phyloP scores from a whole-genome alignment of 805 yeast genomes.

The Wickerhamomyces bovis region DNA sequence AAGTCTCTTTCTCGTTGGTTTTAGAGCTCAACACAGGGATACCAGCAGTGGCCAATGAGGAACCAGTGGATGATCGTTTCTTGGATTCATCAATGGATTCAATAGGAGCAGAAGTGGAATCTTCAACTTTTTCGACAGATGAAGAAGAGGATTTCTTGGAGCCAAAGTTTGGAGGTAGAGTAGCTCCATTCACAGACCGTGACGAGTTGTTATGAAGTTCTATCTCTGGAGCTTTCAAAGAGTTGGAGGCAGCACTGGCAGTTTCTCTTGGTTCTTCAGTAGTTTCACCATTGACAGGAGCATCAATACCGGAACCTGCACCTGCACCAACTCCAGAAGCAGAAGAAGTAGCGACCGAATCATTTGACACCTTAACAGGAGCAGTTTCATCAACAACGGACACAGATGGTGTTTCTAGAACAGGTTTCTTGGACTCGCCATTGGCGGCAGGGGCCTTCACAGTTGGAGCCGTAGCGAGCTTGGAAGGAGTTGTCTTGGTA shows the following conservation, averaged over 20 bases:
- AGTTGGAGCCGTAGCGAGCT: background rate
- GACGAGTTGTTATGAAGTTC: background rate
- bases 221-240: background rate
- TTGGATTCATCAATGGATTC: background rate
- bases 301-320: background rate
- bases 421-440: background rate
- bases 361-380: conserved; percentile 4
- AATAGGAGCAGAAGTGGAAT: background rate
- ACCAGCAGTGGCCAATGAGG: background rate
- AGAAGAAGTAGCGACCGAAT: background rate
- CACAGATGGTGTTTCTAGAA: background rate
- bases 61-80: background rate
- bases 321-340: conserved; percentile 2
- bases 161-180: conserved; percentile 21
- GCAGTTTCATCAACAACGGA: background rate
- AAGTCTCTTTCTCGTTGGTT: background rate
- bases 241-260: background rate
- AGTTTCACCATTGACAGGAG: background rate
- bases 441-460: background rate
- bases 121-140: background rate
- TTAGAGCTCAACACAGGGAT: background rate
- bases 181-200: conserved; percentile 11
- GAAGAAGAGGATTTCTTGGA: conserved; percentile 11
- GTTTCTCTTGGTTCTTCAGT: background rate
- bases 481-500: background rate